phyloP scores from a whole-genome alignment of 2,329 filamentous ascomycete species.

The Aspergillus felis region DNA sequence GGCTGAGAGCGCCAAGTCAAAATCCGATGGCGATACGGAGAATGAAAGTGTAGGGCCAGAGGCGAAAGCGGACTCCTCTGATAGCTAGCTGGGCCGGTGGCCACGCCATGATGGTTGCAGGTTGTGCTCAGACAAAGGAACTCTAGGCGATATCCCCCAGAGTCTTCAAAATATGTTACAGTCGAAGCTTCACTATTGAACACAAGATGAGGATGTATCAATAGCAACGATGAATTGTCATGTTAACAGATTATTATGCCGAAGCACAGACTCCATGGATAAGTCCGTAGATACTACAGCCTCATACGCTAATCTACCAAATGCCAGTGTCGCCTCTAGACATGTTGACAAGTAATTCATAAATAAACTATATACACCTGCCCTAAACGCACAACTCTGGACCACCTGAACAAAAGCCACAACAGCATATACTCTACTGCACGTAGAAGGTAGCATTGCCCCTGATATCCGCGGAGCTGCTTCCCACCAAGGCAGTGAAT shows the following conservation, averaged over 20 bases:
- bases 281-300: background rate
- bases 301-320: background rate
- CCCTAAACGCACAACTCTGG: background rate
- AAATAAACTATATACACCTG: background rate
- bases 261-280: background rate
- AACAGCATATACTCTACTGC: slow-evolving; percentile 4
- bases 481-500: slow-evolving; percentile 60
- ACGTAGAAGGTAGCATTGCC: slow-evolving; percentile 32
- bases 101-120: background rate
- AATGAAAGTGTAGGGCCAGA: background rate
- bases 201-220: background rate
- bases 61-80: background rate
- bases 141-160: background rate
- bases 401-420: background rate
- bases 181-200: too few relatives aligned
- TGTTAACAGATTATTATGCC: background rate
- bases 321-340: background rate
- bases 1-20: slow-evolving; percentile 1
- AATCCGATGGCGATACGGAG: background rate
- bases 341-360: background rate
- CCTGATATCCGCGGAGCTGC: slow-evolving; percentile 39
- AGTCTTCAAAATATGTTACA: background rate
- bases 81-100: background rate
- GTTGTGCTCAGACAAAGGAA: background rate
- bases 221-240: background rate